Percentiles rank a stretch among this genome's conserved stretches.
Evolutionary conservation across 2,329 filamentous ascomycete genomes (phyloP).

Genomic region (Purpureocillium lavendulum): DNA sequence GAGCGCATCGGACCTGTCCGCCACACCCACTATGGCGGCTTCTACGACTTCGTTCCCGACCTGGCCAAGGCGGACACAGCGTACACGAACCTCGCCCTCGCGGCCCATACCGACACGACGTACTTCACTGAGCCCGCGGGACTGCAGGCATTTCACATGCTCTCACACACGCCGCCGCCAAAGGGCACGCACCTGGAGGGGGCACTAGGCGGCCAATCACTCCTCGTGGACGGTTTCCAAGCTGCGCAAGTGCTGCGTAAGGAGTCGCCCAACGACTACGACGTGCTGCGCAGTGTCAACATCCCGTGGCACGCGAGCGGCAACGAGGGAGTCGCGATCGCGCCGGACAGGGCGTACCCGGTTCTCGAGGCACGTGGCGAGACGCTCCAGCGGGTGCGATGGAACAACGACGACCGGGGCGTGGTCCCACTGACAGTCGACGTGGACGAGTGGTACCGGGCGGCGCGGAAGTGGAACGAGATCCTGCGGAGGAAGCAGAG

Average conservation of each 20-base stretch:
- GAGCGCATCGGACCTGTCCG: constrained; percentile 80
- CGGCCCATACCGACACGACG: constrained; percentile 87
- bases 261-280: constrained; percentile 48
- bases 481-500: constrained; percentile 57
- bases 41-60: constrained; percentile 80
- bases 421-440: constrained; percentile 48
- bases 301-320: constrained; percentile 83
- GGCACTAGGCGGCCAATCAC: constrained; percentile 59
- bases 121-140: constrained; percentile 92
- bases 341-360: constrained; percentile 60
- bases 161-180: constrained; percentile 54
- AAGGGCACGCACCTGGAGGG: constrained; percentile 21
- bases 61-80: constrained; percentile 82
- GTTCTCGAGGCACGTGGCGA: constrained; percentile 56
- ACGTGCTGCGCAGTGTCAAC: constrained; percentile 43
- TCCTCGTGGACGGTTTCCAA: constrained; percentile 81
- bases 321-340: constrained; percentile 74
- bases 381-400: constrained; percentile 56
- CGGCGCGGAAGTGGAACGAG: constrained; percentile 64
- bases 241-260: constrained; percentile 53
- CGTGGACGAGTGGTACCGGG: constrained; percentile 64
- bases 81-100: constrained; percentile 78
- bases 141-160: constrained; percentile 84
- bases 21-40: constrained; percentile 79
- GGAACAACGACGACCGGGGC: constrained; percentile 89